phyloP scores from a whole-genome alignment of 1,284 basidiomycete genomes.

The Ustilago vetiveriae region DNA sequence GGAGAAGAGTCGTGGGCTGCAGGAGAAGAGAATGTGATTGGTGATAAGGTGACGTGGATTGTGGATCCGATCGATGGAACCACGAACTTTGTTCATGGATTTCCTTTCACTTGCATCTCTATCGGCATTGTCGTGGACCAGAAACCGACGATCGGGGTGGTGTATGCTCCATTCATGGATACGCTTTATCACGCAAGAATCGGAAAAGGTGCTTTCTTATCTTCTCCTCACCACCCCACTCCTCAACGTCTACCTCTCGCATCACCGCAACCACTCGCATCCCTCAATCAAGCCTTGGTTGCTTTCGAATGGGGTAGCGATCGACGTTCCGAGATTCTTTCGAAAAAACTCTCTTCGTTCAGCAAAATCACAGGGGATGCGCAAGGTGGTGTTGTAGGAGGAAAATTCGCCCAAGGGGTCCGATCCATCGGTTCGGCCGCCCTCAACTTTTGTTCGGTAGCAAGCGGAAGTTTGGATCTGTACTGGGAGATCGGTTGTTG shows the following conservation, averaged over 20 bases:
- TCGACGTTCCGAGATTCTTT: constrained; percentile 71
- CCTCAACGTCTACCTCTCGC: constrained; percentile 73
- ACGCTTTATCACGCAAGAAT: constrained; percentile 80
- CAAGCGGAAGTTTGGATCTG: constrained; percentile 57
- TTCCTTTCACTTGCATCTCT: constrained; percentile 86
- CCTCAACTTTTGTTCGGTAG: constrained; percentile 60
- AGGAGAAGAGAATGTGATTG: constrained; percentile 76
- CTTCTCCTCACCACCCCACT: constrained; percentile 66
- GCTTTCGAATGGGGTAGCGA: constrained; percentile 94
- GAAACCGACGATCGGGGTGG: constrained; percentile 77
- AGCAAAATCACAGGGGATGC: constrained; percentile 80
- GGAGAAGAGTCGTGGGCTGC: constrained; percentile 87
- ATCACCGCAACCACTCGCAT: constrained; percentile 76
- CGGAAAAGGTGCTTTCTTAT: constrained; percentile 82
- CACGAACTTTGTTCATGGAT: constrained; percentile 86
- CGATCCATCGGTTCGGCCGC: constrained; percentile 60
- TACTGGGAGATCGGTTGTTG: constrained; percentile 67
- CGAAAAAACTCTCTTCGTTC: constrained; percentile 78
- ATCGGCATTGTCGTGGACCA: constrained; percentile 86
- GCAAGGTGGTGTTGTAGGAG: constrained; percentile 73
- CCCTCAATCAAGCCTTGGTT: constrained; percentile 82
- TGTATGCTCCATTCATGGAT: constrained; percentile 82
- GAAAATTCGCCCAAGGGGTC: constrained; percentile 83
- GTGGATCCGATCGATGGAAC: constrained; percentile 88
- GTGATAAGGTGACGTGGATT: constrained; percentile 89